A percentile compares a stretch with the other conserved stretches of the same genome.
Conservation (phyloP, 345 rosid species). For the Eucalyptus cladocalyx region DNA sequence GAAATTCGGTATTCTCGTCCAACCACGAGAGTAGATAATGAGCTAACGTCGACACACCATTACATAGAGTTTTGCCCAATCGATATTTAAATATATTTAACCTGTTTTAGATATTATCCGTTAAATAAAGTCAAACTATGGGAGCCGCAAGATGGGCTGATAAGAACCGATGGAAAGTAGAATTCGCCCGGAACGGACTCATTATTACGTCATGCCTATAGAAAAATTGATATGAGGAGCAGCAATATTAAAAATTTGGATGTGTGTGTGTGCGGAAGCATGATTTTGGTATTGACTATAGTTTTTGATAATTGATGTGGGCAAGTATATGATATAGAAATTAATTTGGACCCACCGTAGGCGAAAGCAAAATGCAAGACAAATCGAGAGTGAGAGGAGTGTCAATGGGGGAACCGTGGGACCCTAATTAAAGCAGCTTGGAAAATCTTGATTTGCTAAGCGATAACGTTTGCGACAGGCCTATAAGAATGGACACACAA, state of each 20-base stretch:
- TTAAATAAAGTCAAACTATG: too few relatives aligned
- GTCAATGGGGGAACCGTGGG: neutral
- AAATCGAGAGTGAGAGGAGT: neutral
- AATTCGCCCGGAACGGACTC: neutral
- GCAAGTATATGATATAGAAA: too few relatives aligned
- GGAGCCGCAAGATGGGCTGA: neutral
- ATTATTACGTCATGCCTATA: too few relatives aligned
- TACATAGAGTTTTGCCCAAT: neutral
- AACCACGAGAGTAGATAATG: neutral
- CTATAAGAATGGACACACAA: neutral
- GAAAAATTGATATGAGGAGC: too few relatives aligned
- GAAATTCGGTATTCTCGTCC: neutral
- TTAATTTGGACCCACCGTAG: too few relatives aligned
- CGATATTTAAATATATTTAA: neutral
- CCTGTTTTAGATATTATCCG: neutral
- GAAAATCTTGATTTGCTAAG: neutral
- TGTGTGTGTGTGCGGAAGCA: fast-evolving
- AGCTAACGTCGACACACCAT: neutral
- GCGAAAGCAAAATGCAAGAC: too few relatives aligned
- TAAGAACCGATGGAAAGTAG: neutral
- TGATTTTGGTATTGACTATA: fast-evolving
- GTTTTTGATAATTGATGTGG: too few relatives aligned
- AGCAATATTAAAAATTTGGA: too few relatives aligned
- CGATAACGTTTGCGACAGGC: neutral
- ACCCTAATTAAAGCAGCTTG: neutral